Percentiles rank a stretch among this genome's conserved stretches.
phyloP scores from a whole-genome alignment of 192 early-diverging fungal genomes.

The Glomus cerebriforme region DNA sequence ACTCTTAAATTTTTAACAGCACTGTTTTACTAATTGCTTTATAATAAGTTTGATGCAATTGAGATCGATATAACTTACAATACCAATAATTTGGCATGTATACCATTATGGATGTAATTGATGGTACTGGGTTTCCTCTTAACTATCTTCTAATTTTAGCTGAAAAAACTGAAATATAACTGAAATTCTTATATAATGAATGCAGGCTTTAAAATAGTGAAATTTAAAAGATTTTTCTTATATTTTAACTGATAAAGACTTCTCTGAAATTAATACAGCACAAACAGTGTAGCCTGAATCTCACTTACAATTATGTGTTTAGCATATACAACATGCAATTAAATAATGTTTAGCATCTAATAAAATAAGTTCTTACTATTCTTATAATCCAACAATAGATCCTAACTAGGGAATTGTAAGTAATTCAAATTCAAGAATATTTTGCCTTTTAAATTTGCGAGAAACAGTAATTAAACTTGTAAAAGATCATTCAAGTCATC shows the following conservation, averaged over 20 bases:
- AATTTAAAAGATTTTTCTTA: neutral
- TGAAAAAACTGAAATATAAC: neutral
- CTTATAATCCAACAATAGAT: slow-evolving; percentile 6
- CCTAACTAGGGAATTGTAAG: neutral
- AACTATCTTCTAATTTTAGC: slow-evolving; percentile 5
- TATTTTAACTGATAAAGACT: slow-evolving; percentile 13
- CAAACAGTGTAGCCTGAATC: neutral
- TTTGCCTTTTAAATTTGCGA: neutral
- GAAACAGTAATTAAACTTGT: neutral
- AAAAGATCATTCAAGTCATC: neutral
- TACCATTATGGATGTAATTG: neutral
- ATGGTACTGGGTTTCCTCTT: slow-evolving; percentile 2
- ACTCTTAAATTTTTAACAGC: too few relatives aligned
- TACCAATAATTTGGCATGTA: slow-evolving; percentile 11
- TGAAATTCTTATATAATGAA: neutral
- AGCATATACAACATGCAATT: neutral
- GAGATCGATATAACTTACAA: too few relatives aligned
- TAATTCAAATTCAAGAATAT: neutral
- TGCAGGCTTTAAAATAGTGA: neutral
- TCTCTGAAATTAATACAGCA: slow-evolving; percentile 10
- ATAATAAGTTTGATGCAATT: too few relatives aligned
- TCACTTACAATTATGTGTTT: neutral
- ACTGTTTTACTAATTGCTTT: too few relatives aligned
- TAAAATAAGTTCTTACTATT: neutral
- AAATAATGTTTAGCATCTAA: neutral